Evolutionary conservation across 352 stramenopile genomes (phyloP), one percentile per base, ranked within the genome.

Genomic region (Lagenidium sp.): DNA sequence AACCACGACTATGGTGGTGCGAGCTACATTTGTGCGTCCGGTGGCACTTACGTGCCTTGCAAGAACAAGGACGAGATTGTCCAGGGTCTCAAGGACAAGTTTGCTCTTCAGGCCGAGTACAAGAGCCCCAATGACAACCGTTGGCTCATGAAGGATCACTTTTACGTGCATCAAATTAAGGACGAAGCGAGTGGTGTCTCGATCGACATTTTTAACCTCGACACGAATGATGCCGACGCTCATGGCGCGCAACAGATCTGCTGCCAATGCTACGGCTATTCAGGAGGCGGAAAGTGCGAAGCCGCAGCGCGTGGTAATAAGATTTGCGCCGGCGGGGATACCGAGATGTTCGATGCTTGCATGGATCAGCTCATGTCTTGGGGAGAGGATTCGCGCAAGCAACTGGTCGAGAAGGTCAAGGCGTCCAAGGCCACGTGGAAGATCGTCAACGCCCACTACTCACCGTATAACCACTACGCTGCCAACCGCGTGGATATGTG

Each of bases 1-100:
- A 94, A 94, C 55, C 81, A 91, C 49, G 81, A 94, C 57, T 88
- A 91, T 28, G 78, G 81, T 35, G 81, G 81, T 4, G 69, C 74
- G 4, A 85, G 73, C 22, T 94, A 69, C 43, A 63, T 87, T n/a
- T 94, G 81, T 36, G 63, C 68, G 4, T 42, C 53, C n/a, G 64
- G 61, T 8, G 66, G 61, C 7, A 30, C 51, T 15, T 63, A 64
- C 1, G 52, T 64, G 0, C 38, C 77, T 19, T 93, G 80, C 45
- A 60, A 55, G 10, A 68, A 61, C 25, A 65, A 57, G 13, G 44
- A 18, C 6, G 67, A 69, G 13, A 34, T 93, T 12, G 23, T 88
- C 19, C 39, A 54, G 15, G 42, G 47, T 4, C 50, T 90, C 37
- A 70, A 87, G 32, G 56, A 71, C 20, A 86, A 86, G 44, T 93